Conservation (phyloP, 768 basidiomycete genomes). For the Chalciporus sphaerocephalus region DNA sequence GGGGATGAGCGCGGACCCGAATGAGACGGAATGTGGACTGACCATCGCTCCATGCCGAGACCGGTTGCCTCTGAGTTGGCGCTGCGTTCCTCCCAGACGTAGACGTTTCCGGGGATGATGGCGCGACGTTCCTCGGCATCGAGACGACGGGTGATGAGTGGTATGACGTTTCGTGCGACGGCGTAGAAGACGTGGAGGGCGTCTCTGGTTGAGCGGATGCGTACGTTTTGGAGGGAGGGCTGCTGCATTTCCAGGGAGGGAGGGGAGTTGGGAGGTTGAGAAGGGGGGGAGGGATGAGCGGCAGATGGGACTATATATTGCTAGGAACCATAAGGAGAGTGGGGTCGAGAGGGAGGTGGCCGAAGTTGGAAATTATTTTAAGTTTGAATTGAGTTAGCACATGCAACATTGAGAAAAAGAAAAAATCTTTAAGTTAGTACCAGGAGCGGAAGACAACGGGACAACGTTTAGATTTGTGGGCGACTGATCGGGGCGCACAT, state of each 20-base stretch:
- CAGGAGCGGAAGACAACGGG: neutral
- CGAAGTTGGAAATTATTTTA: slow-evolving; percentile 41
- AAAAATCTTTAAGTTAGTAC: too few species aligned
- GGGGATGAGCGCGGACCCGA: neutral
- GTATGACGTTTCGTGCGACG: slow-evolving; percentile 62
- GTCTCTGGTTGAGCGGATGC: slow-evolving; percentile 74
- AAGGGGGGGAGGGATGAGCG: slow-evolving; percentile 8
- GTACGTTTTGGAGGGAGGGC: slow-evolving; percentile 71
- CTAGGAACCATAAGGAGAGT: slow-evolving; percentile 16
- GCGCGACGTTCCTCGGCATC: slow-evolving; percentile 77
- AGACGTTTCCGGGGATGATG: slow-evolving; percentile 73
- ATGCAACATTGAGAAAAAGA: slow-evolving; percentile 14
- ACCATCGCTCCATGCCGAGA: slow-evolving; percentile 85
- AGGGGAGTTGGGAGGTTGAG: slow-evolving; percentile 26
- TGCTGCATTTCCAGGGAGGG: slow-evolving; percentile 52
- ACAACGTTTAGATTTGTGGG: slow-evolving; percentile 11
- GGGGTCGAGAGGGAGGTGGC: slow-evolving; percentile 20
- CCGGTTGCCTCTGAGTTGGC: slow-evolving; percentile 79
- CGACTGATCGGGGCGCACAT: slow-evolving; percentile 19
- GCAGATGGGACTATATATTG: slow-evolving; percentile 43
- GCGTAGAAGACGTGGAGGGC: slow-evolving; percentile 80
- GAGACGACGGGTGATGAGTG: slow-evolving; percentile 75
- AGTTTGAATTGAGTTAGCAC: slow-evolving; percentile 56
- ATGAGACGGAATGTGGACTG: slow-evolving; percentile 10
- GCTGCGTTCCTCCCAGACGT: slow-evolving; percentile 86